A percentile compares a stretch with the other conserved stretches of the same genome.
These are phyloP conservation scores for Bruguiera sexangula DNA, from an alignment of 345 rosid species.

Conservation along the genomic window DNA sequence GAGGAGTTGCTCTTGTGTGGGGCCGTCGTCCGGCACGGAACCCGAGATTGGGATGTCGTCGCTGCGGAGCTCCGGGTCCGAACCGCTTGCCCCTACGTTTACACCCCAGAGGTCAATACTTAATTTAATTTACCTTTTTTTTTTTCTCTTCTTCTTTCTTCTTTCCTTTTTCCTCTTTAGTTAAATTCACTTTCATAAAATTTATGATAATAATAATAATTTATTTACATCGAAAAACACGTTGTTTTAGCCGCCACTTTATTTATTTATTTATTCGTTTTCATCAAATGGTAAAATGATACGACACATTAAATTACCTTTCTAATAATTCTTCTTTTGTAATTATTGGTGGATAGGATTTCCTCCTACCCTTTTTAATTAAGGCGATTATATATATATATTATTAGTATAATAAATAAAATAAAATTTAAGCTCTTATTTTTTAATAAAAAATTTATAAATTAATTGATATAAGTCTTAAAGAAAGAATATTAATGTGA, in stretches of 20 bases:
- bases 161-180: not conserved
- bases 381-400: too few relatives aligned
- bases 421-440: too few relatives aligned
- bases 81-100: constrained; percentile 40
- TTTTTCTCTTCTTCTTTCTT: not conserved
- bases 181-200: not conserved
- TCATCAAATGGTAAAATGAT: too few relatives aligned
- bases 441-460: too few relatives aligned
- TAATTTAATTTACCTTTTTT: constrained; percentile 2
- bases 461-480: too few relatives aligned
- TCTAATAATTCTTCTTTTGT: not conserved
- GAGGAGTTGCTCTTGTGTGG: constrained; percentile 85
- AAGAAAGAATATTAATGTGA: too few relatives aligned
- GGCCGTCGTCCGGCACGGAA: constrained; percentile 87
- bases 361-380: too few relatives aligned
- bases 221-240: too few relatives aligned
- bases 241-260: too few relatives aligned
- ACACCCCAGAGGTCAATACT: constrained; percentile 65
- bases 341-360: too few relatives aligned
- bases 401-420: too few relatives aligned
- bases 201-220: not conserved
- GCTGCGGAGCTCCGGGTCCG: constrained; percentile 79
- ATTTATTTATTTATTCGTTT: too few relatives aligned
- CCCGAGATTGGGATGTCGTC: constrained; percentile 68
- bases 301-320: not conserved